Evolutionary conservation across 2,329 filamentous ascomycete genomes (phyloP), one percentile per base, ranked within the genome.

Genomic region (Exophiala xenobiotica): DNA sequence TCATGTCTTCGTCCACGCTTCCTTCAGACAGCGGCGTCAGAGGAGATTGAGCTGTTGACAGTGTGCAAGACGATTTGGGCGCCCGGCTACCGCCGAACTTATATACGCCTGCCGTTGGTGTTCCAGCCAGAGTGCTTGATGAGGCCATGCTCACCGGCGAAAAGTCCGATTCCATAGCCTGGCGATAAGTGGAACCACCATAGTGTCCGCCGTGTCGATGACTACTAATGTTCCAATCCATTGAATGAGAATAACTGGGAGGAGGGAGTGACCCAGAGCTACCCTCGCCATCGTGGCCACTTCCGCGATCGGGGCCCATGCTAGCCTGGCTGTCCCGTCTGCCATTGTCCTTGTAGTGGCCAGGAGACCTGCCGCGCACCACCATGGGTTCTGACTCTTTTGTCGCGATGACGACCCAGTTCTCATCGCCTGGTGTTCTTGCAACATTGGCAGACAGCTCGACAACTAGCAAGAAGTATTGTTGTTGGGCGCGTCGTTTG

Each of bases 381-480:
- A 95, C 90, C 78, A 93, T 88, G 65, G 86, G 87, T 53, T 86
- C 83, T 4, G 88, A 92, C 63, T 87, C 83, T 41, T 80, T 79
- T 51, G 82, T 81, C 3, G 87, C 88, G 45, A 93, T 76, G 64
- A 86, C 86, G 62, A 90, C 73, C 72, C 79, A 90, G 24, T 80
- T 77, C 1, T 81, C 77, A 14, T 73, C 67, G 51, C 70, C 60
- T 70, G 65, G 61, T 27, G 63, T 65, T 18, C 65, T 63, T 3
- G 66, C 74, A 24, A 89, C 73, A 58, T 91, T 84, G 6, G 81
- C 88, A 69, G 83, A 89, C 1, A 95, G 80, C 66, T 95, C 90
- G 3, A 95, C 85, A 39, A 95, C 81, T n/a, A 96, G 77, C 63
- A 93, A 88, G 64, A 95, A 96, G 68, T 90, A 95, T 63, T 96